Base-by-base conservation (phyloP, 2,329 filamentous ascomycete genomes). In the Geosmithia flava region DNA sequence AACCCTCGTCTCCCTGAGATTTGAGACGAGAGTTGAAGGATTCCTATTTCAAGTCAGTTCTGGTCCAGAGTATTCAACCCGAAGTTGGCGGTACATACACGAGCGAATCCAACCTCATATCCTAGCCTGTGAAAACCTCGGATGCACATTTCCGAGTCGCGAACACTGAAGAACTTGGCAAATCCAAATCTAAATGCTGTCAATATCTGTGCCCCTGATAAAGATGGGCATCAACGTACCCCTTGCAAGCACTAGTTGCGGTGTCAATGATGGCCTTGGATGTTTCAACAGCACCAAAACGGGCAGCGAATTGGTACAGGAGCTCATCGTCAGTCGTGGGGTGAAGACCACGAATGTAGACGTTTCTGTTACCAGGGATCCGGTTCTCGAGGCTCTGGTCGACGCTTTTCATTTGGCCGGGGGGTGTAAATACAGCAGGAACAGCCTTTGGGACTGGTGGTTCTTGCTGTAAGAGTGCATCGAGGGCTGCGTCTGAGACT, bases 261-360 rank as follows among this genome's bases (percentile, higher is more conserved):
- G 90, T 84, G 68, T 98, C 94, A 59, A 98, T 95, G 68, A 98
- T 98, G 15, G 94, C 93, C 74, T 98, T 98, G 60, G 89, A 96
- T 54, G 90, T 95, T 68, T 95, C 88, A 50, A 98, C 93, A 51
- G 85, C 82, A 42, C 93, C 94, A 61, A 97, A 98, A 46, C 91
- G 86, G 56, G 80, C 75, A 42, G 91, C 85, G 68, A 93, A 97
- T 42, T 75, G 74, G 57, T 85, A 78, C 17, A 98, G 72, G 61
- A 94, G 83, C 46, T 94, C 86, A 59, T 98, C 93, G 45, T 94
- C 93, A 1, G 91, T 98, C 57, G 94, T 91, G 0, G 93, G 91
- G 53, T 95, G 86, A 53, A 98, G 83, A 17, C 94, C 94, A 52
- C 93, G 87, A 54, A 98, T 96, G 71, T 98, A 98, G 54, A 98